Base-by-base conservation (phyloP, 495 filamentous ascomycete species). In the Podospora pseudoanserina region DNA sequence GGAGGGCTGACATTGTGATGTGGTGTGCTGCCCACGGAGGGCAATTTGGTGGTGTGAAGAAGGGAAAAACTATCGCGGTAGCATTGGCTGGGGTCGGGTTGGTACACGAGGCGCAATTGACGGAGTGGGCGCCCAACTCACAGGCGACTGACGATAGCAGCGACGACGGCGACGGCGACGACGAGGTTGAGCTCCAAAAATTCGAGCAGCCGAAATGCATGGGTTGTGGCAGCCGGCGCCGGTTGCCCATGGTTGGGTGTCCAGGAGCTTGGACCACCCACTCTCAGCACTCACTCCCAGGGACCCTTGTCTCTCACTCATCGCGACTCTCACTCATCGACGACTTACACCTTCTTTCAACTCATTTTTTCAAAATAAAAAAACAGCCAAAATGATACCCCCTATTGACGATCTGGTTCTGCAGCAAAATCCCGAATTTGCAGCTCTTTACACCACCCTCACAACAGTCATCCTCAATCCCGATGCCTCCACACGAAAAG, bases 401-500 rank as follows among this genome's bases (percentile, higher is more conserved):
- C 88, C 87, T 6, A 82, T 90, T 63, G 88, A 91, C 34, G 83
- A 86, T 28, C 74, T 81, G 0, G 82, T 92, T 60, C 78, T 92
- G 2, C 79, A 86, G 62, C 81, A 80, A 30, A 91, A 91, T 66
- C 88, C 88, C 26, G 81, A 87, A 59, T 92, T 92, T 69, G 86
- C 88, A 63, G 80, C 78, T 30, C 80, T 92, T 0, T 88, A 90
- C 73, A 82, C 85, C 19, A 85, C 84, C 19, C 72, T 92, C 6
- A 88, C 88, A 0, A 83, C 79, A 1, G 82, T 78, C 0, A 73
- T 90, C 7, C 79, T 92, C 27, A 87, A 88, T 66, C 76, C 84
- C 0, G 84, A 90, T 82, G 88, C 85, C 16, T 89, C 88, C 16
- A 89, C 87, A 0, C 85, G 83, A 70, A 79, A 83, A 44, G 78